These are phyloP conservation scores for Waltiozyma sp. DNA, from an alignment of 1,139 yeast genomes.

Conservation along the genomic window DNA sequence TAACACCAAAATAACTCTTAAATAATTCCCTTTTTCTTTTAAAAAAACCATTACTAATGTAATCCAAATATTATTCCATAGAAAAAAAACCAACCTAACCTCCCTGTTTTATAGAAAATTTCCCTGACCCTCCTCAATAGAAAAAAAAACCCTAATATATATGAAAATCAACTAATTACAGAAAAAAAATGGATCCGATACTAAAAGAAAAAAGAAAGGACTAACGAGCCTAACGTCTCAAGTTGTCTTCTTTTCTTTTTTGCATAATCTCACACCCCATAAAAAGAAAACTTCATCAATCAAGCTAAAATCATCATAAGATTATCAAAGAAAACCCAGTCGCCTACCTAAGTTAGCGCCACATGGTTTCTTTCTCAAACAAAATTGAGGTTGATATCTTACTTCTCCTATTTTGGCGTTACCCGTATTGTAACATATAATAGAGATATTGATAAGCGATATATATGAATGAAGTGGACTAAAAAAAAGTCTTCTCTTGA, in stretches of 20 bases:
- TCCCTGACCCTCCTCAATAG: too few relatives aligned
- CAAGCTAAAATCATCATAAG: background rate
- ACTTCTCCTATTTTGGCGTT: background rate
- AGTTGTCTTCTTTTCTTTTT: background rate
- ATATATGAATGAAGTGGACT: background rate
- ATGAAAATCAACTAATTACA: background rate
- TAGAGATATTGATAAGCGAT: background rate
- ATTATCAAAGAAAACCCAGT: background rate
- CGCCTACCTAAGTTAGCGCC: background rate
- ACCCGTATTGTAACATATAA: background rate
- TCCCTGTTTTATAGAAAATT: too few relatives aligned
- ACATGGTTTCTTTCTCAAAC: background rate
- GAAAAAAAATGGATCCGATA: background rate
- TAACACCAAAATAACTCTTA: too few relatives aligned
- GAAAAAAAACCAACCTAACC: too few relatives aligned
- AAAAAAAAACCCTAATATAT: too few relatives aligned
- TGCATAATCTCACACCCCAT: background rate
- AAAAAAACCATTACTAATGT: too few relatives aligned
- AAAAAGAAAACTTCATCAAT: background rate
- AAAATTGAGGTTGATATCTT: background rate
- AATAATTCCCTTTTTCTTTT: too few relatives aligned
- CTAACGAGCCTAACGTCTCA: slow-evolving; percentile 9
- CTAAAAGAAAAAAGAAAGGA: background rate
- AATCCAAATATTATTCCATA: too few relatives aligned
- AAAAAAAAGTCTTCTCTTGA: too few relatives aligned